Conservation (phyloP, 2,329 filamentous ascomycete genomes). For the Xylaria sp. region DNA sequence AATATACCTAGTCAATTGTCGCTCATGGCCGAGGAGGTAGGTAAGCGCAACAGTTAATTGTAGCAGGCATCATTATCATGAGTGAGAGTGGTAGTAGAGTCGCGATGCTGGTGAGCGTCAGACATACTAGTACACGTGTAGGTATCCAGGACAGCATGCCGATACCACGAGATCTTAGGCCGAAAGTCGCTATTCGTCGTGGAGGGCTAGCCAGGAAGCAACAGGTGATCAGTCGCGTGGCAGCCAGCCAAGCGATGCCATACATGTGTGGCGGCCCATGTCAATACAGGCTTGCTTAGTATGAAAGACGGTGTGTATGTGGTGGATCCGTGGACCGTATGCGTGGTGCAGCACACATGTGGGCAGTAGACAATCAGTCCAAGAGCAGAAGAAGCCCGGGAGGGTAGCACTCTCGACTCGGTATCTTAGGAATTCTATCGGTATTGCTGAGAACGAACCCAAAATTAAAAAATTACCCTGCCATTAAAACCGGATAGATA, state of each 20-base stretch:
- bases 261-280: slow-evolving; percentile 31
- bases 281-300: slow-evolving; percentile 20
- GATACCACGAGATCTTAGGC: not conserved
- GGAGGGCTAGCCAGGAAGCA: slow-evolving; percentile 25
- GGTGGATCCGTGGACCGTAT: slow-evolving; percentile 9
- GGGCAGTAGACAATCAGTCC: not conserved
- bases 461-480: not conserved
- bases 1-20: slow-evolving; percentile 3
- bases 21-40: slow-evolving; percentile 4
- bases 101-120: too few relatives aligned
- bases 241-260: slow-evolving; percentile 38
- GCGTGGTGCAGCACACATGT: slow-evolving; percentile 1
- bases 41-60: not conserved
- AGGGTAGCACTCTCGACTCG: not conserved
- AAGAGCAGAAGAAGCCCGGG: not conserved
- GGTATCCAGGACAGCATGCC: not conserved
- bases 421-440: not conserved
- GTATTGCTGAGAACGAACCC: not conserved
- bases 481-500: slow-evolving; percentile 1
- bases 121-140: not conserved
- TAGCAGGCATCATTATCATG: not conserved
- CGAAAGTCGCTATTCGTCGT: slow-evolving; percentile 20
- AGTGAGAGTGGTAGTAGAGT: slow-evolving; percentile 15
- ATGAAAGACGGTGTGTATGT: slow-evolving; percentile 37
- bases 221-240: slow-evolving; percentile 41